Base-by-base conservation (phyloP, 495 filamentous ascomycete species). In the Penicillium subrubescens region DNA sequence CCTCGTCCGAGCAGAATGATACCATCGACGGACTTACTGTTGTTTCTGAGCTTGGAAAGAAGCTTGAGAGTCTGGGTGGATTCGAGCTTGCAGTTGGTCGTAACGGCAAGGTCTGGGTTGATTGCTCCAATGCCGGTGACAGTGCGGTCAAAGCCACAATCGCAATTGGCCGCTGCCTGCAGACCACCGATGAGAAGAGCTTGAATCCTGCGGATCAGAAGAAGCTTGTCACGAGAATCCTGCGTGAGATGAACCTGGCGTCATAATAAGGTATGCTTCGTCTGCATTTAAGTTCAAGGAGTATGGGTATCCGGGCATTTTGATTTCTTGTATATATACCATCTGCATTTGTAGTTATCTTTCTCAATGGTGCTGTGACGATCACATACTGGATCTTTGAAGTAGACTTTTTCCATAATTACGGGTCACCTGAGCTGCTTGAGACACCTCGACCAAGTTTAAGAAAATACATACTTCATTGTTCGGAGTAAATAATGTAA, bases 1-100 rank as follows among this genome's bases (percentile, higher is more conserved):
- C 78, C 67, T 85, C 92, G 72, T 76, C 85, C 8, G 86, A 86
- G n/a, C 79, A 82, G 33, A 84, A 88, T 61, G 87, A 89, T 25
- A 87, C 83, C 56, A 67, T 79, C 8, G 87, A 84, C 43, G 83
- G 91, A 4, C 82, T 94, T 31, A 85, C 82, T 5, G 74, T 98
- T 21, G 74, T 98, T 55, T 92, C 96, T 62, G 91, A 93, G 69
- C 77, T 98, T n/a, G 94, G 89, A 17, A 87, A 84, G 68, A 90
- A 88, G 48, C 82, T 89, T 54, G 80, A 94, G 48, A 84, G 86
- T 56, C 61, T 75, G 12, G 81, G 81, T 19, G 81, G 81, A n/a
- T 99, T 97, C 77, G 95, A 99, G 81, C 88, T 95, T 62, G 95
- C 95, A 5, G 92, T 97, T 29, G 96, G 96, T 25, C 88, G 94